phyloP scores from a whole-genome alignment of 192 early-diverging fungal genomes.

The Coemansia furcata region DNA sequence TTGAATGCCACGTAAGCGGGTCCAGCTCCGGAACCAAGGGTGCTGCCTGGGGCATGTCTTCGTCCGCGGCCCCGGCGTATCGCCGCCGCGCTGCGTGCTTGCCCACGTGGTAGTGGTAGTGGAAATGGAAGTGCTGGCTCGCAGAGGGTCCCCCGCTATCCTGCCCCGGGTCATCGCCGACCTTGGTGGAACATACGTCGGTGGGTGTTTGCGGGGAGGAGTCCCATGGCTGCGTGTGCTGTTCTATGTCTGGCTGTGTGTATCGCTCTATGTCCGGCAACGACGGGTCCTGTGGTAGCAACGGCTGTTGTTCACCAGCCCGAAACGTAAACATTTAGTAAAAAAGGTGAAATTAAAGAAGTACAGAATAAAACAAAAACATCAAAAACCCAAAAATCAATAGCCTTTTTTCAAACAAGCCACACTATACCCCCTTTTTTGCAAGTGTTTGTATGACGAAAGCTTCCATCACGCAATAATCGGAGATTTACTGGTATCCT shows the following conservation, averaged over 20 bases:
- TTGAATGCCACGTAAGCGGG: slow-evolving; percentile 39
- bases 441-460: background rate
- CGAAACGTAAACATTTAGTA: slow-evolving; percentile 2
- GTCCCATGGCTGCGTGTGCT: slow-evolving; percentile 19
- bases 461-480: background rate
- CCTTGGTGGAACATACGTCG: background rate
- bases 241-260: slow-evolving; percentile 8
- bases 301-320: slow-evolving; percentile 5
- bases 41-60: background rate
- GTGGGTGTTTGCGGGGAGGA: slow-evolving; percentile 6
- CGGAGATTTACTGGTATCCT: too few species aligned
- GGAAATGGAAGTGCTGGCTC: slow-evolving; percentile 35
- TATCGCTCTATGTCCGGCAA: slow-evolving; percentile 4
- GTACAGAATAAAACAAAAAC: background rate
- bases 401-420: background rate
- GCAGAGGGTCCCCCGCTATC: background rate
- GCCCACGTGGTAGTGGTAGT: slow-evolving; percentile 21
- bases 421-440: background rate
- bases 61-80: background rate
- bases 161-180: slow-evolving; percentile 4
- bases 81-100: slow-evolving; percentile 12
- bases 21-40: slow-evolving; percentile 6
- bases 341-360: background rate
- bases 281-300: background rate
- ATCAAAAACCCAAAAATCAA: too few species aligned